These are phyloP conservation scores for Metschnikowia cubensis DNA, from an alignment of 805 yeast species.

Conservation along the genomic window DNA sequence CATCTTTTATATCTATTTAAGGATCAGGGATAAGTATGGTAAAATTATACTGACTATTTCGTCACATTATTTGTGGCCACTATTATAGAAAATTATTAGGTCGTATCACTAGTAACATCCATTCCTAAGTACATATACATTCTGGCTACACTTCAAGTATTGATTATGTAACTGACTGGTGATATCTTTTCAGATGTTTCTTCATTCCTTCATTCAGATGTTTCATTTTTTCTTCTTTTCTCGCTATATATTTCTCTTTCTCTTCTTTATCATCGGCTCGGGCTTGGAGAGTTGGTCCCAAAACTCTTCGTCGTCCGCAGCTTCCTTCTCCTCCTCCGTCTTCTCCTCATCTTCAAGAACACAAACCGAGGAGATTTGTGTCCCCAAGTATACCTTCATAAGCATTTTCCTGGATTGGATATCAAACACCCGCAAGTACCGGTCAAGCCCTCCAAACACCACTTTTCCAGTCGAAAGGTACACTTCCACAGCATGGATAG, in stretches of 20 bases:
- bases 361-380: slow-evolving; percentile 56
- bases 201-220: no score
- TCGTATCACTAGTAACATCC: no score
- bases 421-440: slow-evolving; percentile 79
- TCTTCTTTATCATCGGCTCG: slow-evolving; percentile 28
- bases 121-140: no score
- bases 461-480: slow-evolving; percentile 40
- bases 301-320: slow-evolving; percentile 29
- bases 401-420: slow-evolving; percentile 51
- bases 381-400: slow-evolving; percentile 73
- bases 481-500: slow-evolving; percentile 65
- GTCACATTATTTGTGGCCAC: no score
- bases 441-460: slow-evolving; percentile 81
- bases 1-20: no score
- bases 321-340: slow-evolving; percentile 25
- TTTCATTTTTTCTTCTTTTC: no score
- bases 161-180: no score
- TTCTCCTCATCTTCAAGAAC: slow-evolving; percentile 44
- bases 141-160: no score
- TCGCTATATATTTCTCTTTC: slow-evolving; percentile 20
- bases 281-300: slow-evolving; percentile 34
- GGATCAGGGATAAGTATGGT: no score
- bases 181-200: no score
- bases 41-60: no score
- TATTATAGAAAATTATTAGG: no score